Percentiles rank a stretch among this genome's conserved stretches.
phyloP scores from a whole-genome alignment of 805 yeast species.

The Tetrapisispora nanseiensis region DNA sequence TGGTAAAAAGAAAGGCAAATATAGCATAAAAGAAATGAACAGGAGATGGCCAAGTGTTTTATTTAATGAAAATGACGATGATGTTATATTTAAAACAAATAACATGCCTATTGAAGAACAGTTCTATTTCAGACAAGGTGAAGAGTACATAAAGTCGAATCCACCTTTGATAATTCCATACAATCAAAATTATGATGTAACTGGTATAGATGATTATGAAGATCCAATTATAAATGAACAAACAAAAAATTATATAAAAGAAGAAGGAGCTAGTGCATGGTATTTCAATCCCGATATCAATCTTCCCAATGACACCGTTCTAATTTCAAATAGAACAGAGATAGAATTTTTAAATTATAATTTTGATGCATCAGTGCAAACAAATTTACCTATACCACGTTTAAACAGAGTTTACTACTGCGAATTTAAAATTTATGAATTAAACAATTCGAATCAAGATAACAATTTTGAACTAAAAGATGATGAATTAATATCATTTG shows the following conservation, averaged over 20 bases:
- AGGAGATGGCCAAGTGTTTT: constrained; percentile 42
- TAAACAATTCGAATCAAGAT: constrained; percentile 43
- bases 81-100: constrained; percentile 48
- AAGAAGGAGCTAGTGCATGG: constrained; percentile 85
- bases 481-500: constrained; percentile 51
- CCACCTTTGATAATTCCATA: constrained; percentile 37
- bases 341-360: constrained; percentile 46
- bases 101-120: constrained; percentile 41
- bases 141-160: constrained; percentile 29
- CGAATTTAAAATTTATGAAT: constrained; percentile 73
- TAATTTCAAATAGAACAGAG: constrained; percentile 58
- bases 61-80: constrained; percentile 47
- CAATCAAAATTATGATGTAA: constrained; percentile 19
- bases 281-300: constrained; percentile 57
- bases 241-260: constrained; percentile 50
- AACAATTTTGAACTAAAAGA: constrained; percentile 7
- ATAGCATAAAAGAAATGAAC: constrained; percentile 7
- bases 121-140: constrained; percentile 33
- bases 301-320: constrained; percentile 44
- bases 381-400: constrained; percentile 78
- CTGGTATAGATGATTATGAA: constrained; percentile 24
- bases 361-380: constrained; percentile 57
- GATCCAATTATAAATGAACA: constrained; percentile 30
- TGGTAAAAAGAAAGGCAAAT: constrained; percentile 2
- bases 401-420: constrained; percentile 80